Evolutionary conservation across 257 asterid species (phyloP).

Genomic region (Pogostemon cablin): DNA sequence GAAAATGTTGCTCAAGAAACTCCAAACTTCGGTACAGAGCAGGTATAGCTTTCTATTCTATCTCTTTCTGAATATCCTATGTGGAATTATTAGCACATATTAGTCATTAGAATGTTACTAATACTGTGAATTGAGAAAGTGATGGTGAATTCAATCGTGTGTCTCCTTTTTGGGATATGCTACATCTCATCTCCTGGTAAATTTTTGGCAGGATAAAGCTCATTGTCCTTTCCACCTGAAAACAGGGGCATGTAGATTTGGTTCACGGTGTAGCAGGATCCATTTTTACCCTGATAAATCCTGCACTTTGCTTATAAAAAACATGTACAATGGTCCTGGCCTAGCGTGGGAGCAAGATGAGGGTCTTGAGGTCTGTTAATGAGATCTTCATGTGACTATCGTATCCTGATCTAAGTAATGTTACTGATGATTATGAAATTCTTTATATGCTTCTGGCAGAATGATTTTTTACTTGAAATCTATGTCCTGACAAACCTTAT

Average conservation of each 20-base stretch:
- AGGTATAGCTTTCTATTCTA: conserved; percentile 45
- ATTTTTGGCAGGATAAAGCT: conserved; percentile 85
- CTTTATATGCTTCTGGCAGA: conserved; percentile 27
- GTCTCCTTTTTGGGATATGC: conserved; percentile 22
- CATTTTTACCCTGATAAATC: conserved; percentile 97
- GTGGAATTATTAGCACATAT: conserved; percentile 10
- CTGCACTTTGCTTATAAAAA: conserved; percentile 86
- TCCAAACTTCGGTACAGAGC: conserved; percentile 98
- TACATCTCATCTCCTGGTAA: conserved; percentile 42
- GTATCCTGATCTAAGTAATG: conserved; percentile 76
- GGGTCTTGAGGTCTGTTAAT: conserved; percentile 99
- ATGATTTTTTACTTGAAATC: conserved; percentile 19
- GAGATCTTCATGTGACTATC: conserved; percentile 79
- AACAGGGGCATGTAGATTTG: conserved; percentile 97
- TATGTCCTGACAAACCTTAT: conserved; percentile 22
- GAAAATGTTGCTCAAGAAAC: conserved; percentile 86
- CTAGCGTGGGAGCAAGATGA: conserved; percentile 99
- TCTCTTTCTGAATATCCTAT: conserved; percentile 8
- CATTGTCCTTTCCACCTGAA: conserved; percentile 98
- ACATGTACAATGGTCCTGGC: conserved; percentile 96
- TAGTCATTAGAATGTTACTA: conserved; percentile 13
- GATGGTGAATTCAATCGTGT: conserved; percentile 16
- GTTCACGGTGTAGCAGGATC: conserved; percentile 85
- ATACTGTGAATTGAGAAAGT: conserved; percentile 23
- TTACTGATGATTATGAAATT: conserved; percentile 26